These are phyloP conservation scores for Oryza meridionalis DNA, from an alignment of 176 grass and related monocot genomes.

Conservation along the genomic window DNA sequence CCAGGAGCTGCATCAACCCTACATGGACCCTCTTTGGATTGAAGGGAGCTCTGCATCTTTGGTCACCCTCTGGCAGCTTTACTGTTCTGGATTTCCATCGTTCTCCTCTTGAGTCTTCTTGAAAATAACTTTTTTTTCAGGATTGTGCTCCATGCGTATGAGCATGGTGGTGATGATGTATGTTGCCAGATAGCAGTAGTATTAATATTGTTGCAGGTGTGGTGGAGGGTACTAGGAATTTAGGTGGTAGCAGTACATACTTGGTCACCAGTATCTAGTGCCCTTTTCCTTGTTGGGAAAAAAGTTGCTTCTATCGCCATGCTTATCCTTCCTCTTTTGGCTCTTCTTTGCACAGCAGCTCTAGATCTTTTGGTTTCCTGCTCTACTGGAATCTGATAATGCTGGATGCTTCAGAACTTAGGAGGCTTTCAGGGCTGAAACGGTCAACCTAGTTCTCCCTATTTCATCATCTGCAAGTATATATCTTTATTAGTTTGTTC, in stretches of 20 bases:
- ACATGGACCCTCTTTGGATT: conserved; percentile 53
- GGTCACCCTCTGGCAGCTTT: background rate
- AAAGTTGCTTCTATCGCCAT: conserved; percentile 11
- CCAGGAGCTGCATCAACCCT: conserved; percentile 49
- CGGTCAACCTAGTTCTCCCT: background rate
- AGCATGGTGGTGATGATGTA: background rate
- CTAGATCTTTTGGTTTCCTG: background rate
- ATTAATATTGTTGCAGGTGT: conserved; percentile 11
- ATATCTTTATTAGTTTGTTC: background rate
- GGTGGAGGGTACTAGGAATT: conserved; percentile 1
- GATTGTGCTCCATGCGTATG: background rate
- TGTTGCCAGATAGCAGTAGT: background rate
- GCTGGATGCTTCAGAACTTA: background rate
- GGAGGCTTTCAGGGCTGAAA: background rate
- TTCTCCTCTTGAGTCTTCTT: too few relatives aligned
- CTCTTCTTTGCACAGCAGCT: background rate
- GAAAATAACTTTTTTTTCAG: background rate
- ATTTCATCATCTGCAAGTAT: background rate
- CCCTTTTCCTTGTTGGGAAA: conserved; percentile 28
- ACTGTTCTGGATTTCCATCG: background rate
- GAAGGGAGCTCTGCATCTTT: conserved; percentile 57
- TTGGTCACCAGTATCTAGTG: conserved; percentile 10
- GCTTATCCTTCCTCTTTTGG: conserved; percentile 11
- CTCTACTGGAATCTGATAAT: background rate
- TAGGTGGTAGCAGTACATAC: background rate